Evolutionary conservation across 176 grass and related monocot species (phyloP).

Genomic region (Oryza brachyantha): DNA sequence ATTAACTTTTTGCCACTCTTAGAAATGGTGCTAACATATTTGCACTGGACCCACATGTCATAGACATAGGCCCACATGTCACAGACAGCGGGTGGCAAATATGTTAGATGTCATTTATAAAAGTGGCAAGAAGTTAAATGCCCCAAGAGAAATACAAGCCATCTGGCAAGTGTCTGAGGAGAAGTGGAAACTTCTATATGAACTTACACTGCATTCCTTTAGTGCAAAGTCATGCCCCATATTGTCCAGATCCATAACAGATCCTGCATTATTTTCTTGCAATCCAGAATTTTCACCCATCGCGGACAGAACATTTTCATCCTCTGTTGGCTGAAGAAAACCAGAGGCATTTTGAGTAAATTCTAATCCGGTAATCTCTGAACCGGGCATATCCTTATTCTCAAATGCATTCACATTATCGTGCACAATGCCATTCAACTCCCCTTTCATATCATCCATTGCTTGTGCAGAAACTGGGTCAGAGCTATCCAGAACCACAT

Average conservation of each 20-base stretch:
- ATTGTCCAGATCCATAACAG: slow-evolving; percentile 57
- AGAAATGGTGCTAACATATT: too few species aligned
- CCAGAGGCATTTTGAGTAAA: slow-evolving; percentile 30
- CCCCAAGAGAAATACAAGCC: slow-evolving; percentile 8
- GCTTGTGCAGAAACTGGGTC: slow-evolving; percentile 8
- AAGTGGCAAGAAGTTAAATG: too few species aligned
- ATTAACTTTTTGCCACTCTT: too few species aligned
- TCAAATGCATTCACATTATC: slow-evolving; percentile 28
- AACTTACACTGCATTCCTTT: slow-evolving; percentile 87
- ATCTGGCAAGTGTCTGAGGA: background rate
- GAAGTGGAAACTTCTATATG: background rate
- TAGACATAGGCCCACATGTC: too few species aligned
- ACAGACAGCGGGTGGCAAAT: too few species aligned
- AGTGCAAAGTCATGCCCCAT: slow-evolving; percentile 44
- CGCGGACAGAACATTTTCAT: slow-evolving; percentile 57
- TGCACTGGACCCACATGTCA: too few species aligned
- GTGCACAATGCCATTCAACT: slow-evolving; percentile 28
- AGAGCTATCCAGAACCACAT: slow-evolving; percentile 35
- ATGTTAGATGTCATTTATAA: too few species aligned
- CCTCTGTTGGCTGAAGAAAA: slow-evolving; percentile 41
- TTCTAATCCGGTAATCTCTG: slow-evolving; percentile 40
- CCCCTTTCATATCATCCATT: slow-evolving; percentile 27
- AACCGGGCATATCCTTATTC: slow-evolving; percentile 47
- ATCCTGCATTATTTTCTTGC: slow-evolving; percentile 63
- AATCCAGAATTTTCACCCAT: slow-evolving; percentile 81